These are phyloP conservation scores for Fraxinus greggii DNA, from an alignment of 305 asterid genomes.

Conservation along the genomic window DNA sequence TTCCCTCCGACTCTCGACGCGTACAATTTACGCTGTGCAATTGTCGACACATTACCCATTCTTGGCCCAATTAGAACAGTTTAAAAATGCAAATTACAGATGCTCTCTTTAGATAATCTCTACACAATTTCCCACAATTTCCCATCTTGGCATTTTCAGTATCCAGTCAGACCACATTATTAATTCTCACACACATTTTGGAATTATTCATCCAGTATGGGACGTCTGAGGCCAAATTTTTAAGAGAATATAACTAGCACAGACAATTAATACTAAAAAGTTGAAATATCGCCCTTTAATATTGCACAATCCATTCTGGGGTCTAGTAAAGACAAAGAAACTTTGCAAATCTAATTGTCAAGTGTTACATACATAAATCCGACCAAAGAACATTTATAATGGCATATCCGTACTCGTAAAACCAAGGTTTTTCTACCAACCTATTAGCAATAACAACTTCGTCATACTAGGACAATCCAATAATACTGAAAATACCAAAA, in stretches of 20 bases:
- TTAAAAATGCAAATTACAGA: not conserved
- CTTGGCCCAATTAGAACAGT: not conserved
- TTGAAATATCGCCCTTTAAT: not conserved
- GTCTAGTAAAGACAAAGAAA: not conserved
- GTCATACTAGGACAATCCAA: not conserved
- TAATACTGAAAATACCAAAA: not conserved
- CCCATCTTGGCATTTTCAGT: not conserved
- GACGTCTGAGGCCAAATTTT: not conserved
- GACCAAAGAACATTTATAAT: not conserved
- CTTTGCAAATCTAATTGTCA: not conserved
- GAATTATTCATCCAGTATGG: not conserved
- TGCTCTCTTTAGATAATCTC: not conserved
- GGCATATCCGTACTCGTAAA: not conserved
- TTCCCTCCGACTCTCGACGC: not conserved
- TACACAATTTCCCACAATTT: not conserved
- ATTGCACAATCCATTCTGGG: not conserved
- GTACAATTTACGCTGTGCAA: not conserved
- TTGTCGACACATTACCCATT: not conserved
- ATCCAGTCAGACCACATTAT: not conserved
- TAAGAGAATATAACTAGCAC: not conserved
- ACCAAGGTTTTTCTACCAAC: not conserved
- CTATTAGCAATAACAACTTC: not conserved
- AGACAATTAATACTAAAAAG: not conserved
- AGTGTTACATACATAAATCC: not conserved
- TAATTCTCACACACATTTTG: not conserved